Conservation (phyloP, 2,329 filamentous ascomycete genomes). For the Colletotrichum sp. region DNA sequence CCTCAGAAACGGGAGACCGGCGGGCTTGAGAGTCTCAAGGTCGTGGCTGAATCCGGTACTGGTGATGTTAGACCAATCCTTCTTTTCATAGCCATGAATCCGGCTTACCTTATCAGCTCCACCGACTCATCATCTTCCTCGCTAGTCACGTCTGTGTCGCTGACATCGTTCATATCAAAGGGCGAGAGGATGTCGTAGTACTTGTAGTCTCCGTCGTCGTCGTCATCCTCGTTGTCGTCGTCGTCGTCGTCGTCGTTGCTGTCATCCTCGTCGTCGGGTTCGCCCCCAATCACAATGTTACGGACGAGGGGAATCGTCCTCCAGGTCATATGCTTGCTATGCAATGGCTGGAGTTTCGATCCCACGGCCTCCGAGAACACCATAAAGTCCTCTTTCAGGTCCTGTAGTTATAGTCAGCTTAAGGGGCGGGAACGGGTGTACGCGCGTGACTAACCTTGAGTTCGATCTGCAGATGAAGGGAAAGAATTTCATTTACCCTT, state of each 20-base stretch:
- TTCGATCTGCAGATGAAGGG: neutral
- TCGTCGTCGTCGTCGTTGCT: neutral
- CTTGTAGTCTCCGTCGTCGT: neutral
- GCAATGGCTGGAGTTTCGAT: neutral
- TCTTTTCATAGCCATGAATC: neutral
- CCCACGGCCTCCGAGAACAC: neutral
- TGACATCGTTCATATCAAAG: neutral
- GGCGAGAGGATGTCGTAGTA: neutral
- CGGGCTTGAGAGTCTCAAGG: neutral
- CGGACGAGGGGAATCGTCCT: neutral
- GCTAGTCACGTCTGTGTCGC: neutral
- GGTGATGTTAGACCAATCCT: neutral
- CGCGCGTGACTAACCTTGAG: neutral
- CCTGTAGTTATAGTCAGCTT: neutral
- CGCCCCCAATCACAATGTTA: neutral
- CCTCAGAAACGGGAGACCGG: neutral
- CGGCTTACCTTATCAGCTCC: neutral
- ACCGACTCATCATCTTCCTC: neutral
- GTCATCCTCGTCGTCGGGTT: neutral
- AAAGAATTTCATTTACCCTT: neutral
- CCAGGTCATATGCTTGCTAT: constrained; percentile 1
- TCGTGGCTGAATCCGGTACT: rapidly evolving
- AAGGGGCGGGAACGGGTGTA: neutral
- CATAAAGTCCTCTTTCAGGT: neutral
- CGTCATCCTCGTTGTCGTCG: rapidly evolving